phyloP scores from a whole-genome alignment of 2,329 filamentous ascomycete genomes.

The Pezicula neosporulosa region DNA sequence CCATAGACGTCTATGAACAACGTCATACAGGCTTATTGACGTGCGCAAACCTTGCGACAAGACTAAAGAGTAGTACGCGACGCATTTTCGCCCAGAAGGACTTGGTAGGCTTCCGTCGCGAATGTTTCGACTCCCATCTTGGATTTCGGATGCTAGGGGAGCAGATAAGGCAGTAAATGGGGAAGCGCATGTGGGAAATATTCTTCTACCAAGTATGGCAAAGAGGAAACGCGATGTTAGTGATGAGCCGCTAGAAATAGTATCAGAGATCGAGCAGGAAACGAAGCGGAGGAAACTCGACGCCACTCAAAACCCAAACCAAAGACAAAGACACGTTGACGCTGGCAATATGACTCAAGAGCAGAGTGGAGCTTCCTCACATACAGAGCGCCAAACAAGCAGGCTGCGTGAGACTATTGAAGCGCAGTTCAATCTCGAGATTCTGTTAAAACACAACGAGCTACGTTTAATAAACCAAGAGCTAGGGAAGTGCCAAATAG shows the following conservation, averaged over 20 bases:
- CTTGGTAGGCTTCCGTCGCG: slow-evolving; percentile 32
- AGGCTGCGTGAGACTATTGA: slow-evolving; percentile 52
- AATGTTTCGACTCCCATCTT: slow-evolving; percentile 56
- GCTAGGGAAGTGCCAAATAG: slow-evolving; percentile 90
- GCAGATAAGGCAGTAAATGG: slow-evolving; percentile 46
- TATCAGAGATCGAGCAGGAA: slow-evolving; percentile 17
- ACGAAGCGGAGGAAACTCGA: slow-evolving; percentile 29
- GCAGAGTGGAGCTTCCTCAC: slow-evolving; percentile 20
- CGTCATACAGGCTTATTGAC: background rate
- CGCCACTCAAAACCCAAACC: slow-evolving; percentile 17
- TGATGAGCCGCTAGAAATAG: slow-evolving; percentile 11
- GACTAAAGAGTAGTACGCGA: background rate
- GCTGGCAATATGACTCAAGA: slow-evolving; percentile 7
- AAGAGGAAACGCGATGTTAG: slow-evolving; percentile 24
- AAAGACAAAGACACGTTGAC: slow-evolving; percentile 15
- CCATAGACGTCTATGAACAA: background rate
- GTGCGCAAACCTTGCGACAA: background rate
- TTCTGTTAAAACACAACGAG: slow-evolving; percentile 91
- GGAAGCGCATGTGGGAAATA: slow-evolving; percentile 29
- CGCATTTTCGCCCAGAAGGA: background rate
- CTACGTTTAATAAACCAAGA: slow-evolving; percentile 93
- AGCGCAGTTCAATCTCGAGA: slow-evolving; percentile 86
- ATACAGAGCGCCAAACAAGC: slow-evolving; percentile 17
- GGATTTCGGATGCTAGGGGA: slow-evolving; percentile 55
- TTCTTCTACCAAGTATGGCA: slow-evolving; percentile 7